A percentile compares a stretch with the other conserved stretches of the same genome.
These are phyloP conservation scores for Plasmodium vivax DNA, from an alignment of 169 alveolate genomes.

Conservation along the genomic window DNA sequence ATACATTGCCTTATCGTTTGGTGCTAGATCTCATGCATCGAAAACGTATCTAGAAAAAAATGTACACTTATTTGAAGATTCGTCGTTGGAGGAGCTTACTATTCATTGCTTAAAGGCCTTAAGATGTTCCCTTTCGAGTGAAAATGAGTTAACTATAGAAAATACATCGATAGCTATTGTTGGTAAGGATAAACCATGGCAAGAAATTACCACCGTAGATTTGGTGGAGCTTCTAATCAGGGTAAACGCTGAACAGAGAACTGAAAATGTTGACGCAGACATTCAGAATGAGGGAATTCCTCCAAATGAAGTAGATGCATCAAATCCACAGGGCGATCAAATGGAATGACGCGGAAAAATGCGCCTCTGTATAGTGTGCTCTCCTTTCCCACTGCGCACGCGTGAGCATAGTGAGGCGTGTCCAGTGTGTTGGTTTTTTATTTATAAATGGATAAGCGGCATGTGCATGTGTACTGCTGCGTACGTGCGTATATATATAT, in stretches of 20 bases:
- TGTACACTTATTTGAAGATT: conserved; percentile 88
- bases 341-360: neutral
- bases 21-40: conserved; percentile 97
- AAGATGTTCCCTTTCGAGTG: conserved; percentile 91
- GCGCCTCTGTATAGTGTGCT: neutral
- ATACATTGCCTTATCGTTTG: conserved; percentile 96
- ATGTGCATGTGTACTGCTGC: neutral
- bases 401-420: neutral
- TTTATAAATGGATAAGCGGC: neutral
- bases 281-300: conserved; percentile 5
- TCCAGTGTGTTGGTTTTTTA: neutral
- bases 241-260: conserved; percentile 25
- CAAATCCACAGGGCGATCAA: neutral
- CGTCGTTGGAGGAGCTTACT: conserved; percentile 85
- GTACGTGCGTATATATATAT: neutral
- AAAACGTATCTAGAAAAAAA: conserved; percentile 97
- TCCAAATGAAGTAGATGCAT: neutral
- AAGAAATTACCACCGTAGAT: conserved; percentile 32
- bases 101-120: conserved; percentile 93
- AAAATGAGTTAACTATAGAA: conserved; percentile 89
- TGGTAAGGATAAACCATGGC: conserved; percentile 85
- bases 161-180: conserved; percentile 91
- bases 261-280: conserved; percentile 6
- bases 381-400: neutral
- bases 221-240: conserved; percentile 24